Evolutionary conservation across 129 eudicot genomes (phyloP), one percentile per base, ranked within the genome.

Genomic region (Pittosporum tobira): DNA sequence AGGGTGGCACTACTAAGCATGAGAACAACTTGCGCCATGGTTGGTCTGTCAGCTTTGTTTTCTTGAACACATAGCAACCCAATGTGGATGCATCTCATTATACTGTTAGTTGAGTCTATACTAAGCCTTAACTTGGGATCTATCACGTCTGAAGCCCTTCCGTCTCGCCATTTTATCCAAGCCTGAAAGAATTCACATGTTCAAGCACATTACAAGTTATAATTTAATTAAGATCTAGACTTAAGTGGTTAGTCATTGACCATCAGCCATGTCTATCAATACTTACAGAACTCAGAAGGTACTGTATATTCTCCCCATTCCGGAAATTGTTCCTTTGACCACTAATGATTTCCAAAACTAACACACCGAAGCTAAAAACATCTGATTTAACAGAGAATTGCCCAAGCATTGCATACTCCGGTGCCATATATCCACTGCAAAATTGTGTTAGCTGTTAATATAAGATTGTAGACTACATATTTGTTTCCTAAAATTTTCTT

Each of bases 11-110:
- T 74, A 62, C 61, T 53, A 12, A 74, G 79, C 84, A 77, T 77
- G 27, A 74, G 76, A 67, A 78, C 73, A 0, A 77, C 51, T 0
- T 79, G 63, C 24, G 70, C 74, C 81, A 82, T 82, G 50, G 83
- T 67, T 24, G 84, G 84, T 37, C 84, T 67, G 0, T 74, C 46
- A 3, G 52, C 44, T 13, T 48, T 63, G 0, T 74, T 48, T 50
- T 74, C 81, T 74, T 82, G 81, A 43, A 82, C 81, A 15, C 84
- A 77, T 63, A 73, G 54, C 78, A 77, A n/a, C n/a, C n/a, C n/a
- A n/a, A n/a, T n/a, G n/a, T n/a, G n/a, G n/a, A n/a, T n/a, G n/a
- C n/a, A n/a, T 63, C 78, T 63, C 4, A 79, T 10, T 40, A 67
- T 72, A 37, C 74, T 77, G 5, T 54, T 65, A 42, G 22, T 8